Evolutionary conservation across 208 protist genomes (phyloP), one percentile per base, ranked within the genome.

Genomic region (Leishmania gerbilli): DNA sequence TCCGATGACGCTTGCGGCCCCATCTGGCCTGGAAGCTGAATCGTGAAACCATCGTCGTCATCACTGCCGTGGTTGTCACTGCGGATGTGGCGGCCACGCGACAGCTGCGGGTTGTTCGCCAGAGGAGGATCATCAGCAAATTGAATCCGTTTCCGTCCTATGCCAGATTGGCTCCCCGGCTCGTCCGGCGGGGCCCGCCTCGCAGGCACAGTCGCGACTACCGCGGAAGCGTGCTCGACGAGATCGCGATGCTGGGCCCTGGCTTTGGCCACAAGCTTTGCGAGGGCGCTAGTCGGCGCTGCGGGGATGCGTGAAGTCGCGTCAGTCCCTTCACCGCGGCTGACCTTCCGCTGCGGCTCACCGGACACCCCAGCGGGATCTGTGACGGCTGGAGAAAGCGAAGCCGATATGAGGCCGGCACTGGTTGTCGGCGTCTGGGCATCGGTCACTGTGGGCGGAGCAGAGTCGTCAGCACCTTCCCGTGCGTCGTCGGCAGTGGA

Each of bases 201-300:
- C n/a, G 56, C 37, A 21, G 71, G 67, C 51, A 58, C 69, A 27
- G 80, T 42, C 24, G 55, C 76, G 27, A 84, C 71, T 53, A 77
- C 45, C 2, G 71, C 74, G 0, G 68, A 47, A 7, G 55, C 58
- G 68, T 79, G 45, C 13, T 45, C 55, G 40, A 71, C 69, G 1
- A 53, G 37, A 37, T 81, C 77, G 42, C 77, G 76, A 51, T 91
- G 85, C 67, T 87, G 77, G 34, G 90, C 83, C 84, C 88, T 93
- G 21, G 88, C 90, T 45, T 84, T 82, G 6, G 88, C 86, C 24
- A 93, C 87, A 34, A 93, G 64, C 79, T 85, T 87, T 0, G 90
- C 90, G 21, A 93, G 81, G 1, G 90, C 87, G 62, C 86, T 91
- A 76, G 83, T 80, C 4, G 87, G 87, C 47, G 21, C 21, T n/a